These are phyloP conservation scores for Kluyveromyces siamensis DNA, from an alignment of 805 yeast genomes.

Conservation along the genomic window DNA sequence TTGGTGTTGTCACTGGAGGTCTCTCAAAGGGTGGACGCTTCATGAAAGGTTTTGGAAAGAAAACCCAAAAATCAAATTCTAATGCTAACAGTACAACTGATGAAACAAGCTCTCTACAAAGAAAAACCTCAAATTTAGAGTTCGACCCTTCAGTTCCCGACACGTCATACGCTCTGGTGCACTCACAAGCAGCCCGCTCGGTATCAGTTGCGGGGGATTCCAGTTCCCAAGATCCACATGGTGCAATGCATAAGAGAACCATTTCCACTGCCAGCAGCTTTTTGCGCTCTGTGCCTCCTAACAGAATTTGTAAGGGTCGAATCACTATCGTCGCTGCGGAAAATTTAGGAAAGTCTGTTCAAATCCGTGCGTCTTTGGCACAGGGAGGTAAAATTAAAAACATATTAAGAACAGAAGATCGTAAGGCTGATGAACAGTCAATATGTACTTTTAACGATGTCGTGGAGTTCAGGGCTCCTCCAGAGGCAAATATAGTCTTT, in stretches of 20 bases:
- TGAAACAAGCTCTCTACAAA: background rate
- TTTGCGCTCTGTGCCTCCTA: conserved; percentile 25
- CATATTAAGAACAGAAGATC: conserved; percentile 53
- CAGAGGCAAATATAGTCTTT: conserved; percentile 52
- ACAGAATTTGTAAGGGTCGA: conserved; percentile 39
- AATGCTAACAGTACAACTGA: conserved; percentile 3
- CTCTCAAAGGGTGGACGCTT: conserved; percentile 39
- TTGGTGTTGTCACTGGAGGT: conserved; percentile 40
- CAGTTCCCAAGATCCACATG: conserved; percentile 13
- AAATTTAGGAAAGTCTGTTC: conserved; percentile 35
- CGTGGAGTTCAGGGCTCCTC: conserved; percentile 55
- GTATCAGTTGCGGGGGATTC: conserved; percentile 9
- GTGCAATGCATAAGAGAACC: conserved; percentile 11
- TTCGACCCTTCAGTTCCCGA: conserved; percentile 24
- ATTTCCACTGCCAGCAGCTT: conserved; percentile 16
- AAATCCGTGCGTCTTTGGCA: conserved; percentile 46
- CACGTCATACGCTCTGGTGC: conserved; percentile 20
- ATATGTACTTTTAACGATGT: conserved; percentile 51
- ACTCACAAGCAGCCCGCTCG: conserved; percentile 3
- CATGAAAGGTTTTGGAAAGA: conserved; percentile 28
- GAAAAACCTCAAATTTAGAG: conserved; percentile 12
- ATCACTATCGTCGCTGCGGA: conserved; percentile 41
- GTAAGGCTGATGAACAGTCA: conserved; percentile 41
- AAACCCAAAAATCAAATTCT: conserved; percentile 11
- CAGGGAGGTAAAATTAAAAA: conserved; percentile 41